phyloP scores from a whole-genome alignment of 129 eudicot genomes.

The Pulicaria dysenterica region DNA sequence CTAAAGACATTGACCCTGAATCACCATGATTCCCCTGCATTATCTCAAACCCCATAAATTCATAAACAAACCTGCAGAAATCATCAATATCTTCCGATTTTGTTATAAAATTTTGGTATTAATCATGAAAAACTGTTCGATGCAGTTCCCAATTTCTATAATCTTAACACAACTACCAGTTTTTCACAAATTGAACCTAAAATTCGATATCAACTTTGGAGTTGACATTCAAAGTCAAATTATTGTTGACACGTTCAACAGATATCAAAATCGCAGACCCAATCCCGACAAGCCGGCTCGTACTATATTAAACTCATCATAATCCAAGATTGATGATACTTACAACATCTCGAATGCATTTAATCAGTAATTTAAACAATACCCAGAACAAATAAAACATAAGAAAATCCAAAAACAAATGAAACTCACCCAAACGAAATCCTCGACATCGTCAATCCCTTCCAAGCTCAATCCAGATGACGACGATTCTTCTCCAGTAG shows the following conservation, averaged over 20 bases:
- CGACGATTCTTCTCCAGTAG: slow-evolving; percentile 36
- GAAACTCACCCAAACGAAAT: slow-evolving; percentile 67
- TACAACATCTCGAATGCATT: slow-evolving; percentile 14
- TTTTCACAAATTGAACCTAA: background rate
- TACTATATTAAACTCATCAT: slow-evolving; percentile 21
- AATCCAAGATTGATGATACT: slow-evolving; percentile 16
- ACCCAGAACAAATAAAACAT: background rate
- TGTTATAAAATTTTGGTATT: background rate
- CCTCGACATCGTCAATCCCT: slow-evolving; percentile 77
- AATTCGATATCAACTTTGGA: slow-evolving; percentile 15
- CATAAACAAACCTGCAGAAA: slow-evolving; percentile 2
- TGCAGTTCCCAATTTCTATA: background rate
- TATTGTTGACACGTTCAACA: background rate
- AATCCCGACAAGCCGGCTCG: slow-evolving; percentile 27
- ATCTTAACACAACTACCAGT: background rate
- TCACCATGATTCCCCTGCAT: slow-evolving; percentile 70
- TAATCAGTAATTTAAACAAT: slow-evolving; percentile 7
- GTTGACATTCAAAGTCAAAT: slow-evolving; percentile 14
- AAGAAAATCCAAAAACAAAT: background rate
- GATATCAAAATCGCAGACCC: slow-evolving; percentile 1
- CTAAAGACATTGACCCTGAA: slow-evolving; percentile 55
- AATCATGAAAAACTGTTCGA: background rate
- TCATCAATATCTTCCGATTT: background rate
- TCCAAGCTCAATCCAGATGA: slow-evolving; percentile 51
- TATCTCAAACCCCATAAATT: background rate